Conservation (phyloP, 2,329 filamentous ascomycete genomes). For the Aspergillus sergii region DNA sequence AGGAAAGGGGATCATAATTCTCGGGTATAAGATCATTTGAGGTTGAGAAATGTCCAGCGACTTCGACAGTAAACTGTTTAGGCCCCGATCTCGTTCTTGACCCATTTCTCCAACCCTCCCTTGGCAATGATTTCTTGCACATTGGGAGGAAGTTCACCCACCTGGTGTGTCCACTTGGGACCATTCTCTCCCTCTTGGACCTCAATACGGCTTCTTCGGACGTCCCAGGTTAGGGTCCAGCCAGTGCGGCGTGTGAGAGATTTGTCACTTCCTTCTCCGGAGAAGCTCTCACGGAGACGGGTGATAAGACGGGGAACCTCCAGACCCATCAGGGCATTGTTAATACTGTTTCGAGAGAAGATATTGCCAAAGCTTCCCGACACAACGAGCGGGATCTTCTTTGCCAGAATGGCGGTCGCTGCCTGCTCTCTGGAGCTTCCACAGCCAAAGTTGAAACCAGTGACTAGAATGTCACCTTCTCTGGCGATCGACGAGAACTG, state of each 20-base stretch:
- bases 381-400: slow-evolving; percentile 41
- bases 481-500: slow-evolving; percentile 66
- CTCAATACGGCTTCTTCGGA: slow-evolving; percentile 68
- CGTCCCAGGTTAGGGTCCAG: slow-evolving; percentile 81
- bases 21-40: slow-evolving; percentile 8
- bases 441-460: slow-evolving; percentile 87
- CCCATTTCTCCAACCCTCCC: slow-evolving; percentile 81
- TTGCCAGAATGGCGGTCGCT: slow-evolving; percentile 70
- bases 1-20: neutral
- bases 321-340: slow-evolving; percentile 45
- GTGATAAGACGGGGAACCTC: slow-evolving; percentile 41
- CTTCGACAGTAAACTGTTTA: slow-evolving; percentile 7
- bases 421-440: slow-evolving; percentile 83
- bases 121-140: slow-evolving; percentile 82
- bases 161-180: slow-evolving; percentile 73
- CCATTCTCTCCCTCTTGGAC: slow-evolving; percentile 71
- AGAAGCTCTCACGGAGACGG: slow-evolving; percentile 38
- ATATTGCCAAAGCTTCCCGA: slow-evolving; percentile 44
- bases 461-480: slow-evolving; percentile 77
- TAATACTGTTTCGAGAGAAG: slow-evolving; percentile 44
- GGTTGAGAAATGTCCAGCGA: neutral
- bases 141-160: slow-evolving; percentile 80
- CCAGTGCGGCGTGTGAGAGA: slow-evolving; percentile 33
- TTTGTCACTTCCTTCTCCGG: slow-evolving; percentile 20
- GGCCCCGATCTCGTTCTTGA: slow-evolving; percentile 65